These are phyloP conservation scores for Leishmania braziliensis DNA, from an alignment of 208 protist species.

Conservation along the genomic window DNA sequence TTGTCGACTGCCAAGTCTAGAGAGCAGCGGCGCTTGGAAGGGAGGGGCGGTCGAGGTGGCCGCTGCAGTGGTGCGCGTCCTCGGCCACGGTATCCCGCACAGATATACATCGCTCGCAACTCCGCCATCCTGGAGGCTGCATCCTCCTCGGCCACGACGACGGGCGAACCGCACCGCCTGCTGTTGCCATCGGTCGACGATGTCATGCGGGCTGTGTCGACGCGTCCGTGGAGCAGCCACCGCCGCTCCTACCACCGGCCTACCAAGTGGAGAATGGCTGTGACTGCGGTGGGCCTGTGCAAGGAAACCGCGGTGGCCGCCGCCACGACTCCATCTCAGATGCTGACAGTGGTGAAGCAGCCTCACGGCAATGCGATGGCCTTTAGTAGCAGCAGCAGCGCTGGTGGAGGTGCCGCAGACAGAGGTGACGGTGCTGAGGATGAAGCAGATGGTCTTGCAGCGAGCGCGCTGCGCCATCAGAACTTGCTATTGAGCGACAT, in stretches of 20 bases:
- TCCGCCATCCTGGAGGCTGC: not conserved
- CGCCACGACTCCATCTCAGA: slow-evolving; percentile 2
- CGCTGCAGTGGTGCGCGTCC: not conserved
- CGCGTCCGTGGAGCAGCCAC: slow-evolving; percentile 1
- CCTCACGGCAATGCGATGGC: not conserved
- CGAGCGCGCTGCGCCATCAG: slow-evolving; percentile 19
- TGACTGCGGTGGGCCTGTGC: not conserved
- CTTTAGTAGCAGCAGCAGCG: not conserved
- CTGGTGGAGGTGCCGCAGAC: not conserved
- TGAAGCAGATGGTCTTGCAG: slow-evolving; percentile 11
- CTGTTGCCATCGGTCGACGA: slow-evolving; percentile 28
- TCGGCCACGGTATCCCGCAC: not conserved
- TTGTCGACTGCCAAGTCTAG: not conserved
- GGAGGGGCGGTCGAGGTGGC: not conserved
- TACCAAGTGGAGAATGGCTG: not conserved
- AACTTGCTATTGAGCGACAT: slow-evolving; percentile 42
- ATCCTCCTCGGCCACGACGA: slow-evolving; percentile 8
- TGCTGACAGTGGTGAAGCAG: slow-evolving; percentile 7
- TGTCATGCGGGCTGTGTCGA: slow-evolving; percentile 25
- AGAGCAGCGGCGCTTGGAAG: not conserved
- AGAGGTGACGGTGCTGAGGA: not conserved
- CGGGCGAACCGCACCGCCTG: slow-evolving; percentile 19
- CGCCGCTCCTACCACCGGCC: not conserved
- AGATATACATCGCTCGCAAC: not conserved
- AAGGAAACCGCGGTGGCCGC: not conserved